Evolutionary conservation across 441 rosid genomes (phyloP).

Genomic region (Populus hybrid): DNA sequence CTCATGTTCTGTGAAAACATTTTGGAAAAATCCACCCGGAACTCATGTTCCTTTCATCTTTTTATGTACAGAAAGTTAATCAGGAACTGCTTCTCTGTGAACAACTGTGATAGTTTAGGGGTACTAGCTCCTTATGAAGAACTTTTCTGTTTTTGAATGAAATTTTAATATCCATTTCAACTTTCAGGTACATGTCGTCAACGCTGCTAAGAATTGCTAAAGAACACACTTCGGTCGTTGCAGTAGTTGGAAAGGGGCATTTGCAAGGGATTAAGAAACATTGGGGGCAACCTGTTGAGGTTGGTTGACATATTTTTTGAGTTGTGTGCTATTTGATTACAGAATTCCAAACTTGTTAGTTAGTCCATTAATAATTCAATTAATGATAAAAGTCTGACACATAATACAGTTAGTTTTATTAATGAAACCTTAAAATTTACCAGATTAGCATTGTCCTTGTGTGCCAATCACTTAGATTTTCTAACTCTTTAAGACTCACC

Average conservation of each 20-base stretch:
- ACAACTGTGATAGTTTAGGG: background rate
- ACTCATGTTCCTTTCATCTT: background rate
- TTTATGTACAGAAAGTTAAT: background rate
- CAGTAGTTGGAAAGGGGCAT: constrained; percentile 94
- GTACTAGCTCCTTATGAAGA: background rate
- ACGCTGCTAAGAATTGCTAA: constrained; percentile 51
- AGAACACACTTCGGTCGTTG: constrained; percentile 72
- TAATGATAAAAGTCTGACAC: background rate
- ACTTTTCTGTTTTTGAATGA: background rate
- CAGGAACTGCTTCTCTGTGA: background rate
- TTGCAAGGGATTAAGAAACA: constrained; percentile 76
- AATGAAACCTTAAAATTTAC: background rate
- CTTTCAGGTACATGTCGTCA: constrained; percentile 74
- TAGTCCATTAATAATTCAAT: background rate
- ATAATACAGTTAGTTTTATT: background rate
- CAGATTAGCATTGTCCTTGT: background rate
- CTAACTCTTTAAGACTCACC: background rate
- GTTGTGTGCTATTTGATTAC: background rate
- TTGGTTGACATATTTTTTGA: constrained; percentile 20
- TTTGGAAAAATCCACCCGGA: background rate
- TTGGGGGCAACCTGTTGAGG: constrained; percentile 76
- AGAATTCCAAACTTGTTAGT: background rate
- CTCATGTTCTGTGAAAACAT: background rate
- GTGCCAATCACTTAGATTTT: background rate
- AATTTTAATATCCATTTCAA: background rate